Base-by-base conservation (phyloP, 352 stramenopile species). In the Phytophthora lateralis region DNA sequence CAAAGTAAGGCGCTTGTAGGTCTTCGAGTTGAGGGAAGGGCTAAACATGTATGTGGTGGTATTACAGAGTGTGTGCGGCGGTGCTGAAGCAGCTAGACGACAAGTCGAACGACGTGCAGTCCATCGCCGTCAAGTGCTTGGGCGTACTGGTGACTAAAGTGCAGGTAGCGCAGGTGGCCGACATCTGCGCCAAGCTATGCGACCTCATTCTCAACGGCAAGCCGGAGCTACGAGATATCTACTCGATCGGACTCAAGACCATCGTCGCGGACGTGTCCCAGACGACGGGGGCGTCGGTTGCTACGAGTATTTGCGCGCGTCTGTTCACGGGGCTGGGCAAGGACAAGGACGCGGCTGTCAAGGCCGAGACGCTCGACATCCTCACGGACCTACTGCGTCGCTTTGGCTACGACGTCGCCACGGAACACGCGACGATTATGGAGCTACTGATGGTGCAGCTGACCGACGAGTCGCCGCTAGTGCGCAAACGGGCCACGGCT, bases 51-150 rank as follows among this genome's bases (percentile, higher is more conserved):
- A 24, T 47, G 20, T 48, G 20, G 10, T 18, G 27, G 14, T 6
- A 7, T 2, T 56, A 14, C 57, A 96, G 93, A 55, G 98, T 99
- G 32, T 99, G 97, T 69, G 86, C 82, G 11, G 95, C 96, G 2
- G 95, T 99, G 42, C 78, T 99, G 18, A 96, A 96, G 63, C 91
- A 99, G 52, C 78, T 99, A 34, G 96, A 99, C 64, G 97, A 99
- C 81, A 98, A 96, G 66, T 99, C 95, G 38, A 99, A 99, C 74
- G 97, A 99, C 78, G 97, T 99, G 60, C 97, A 99, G 82, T 97
- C 95, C 24, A 93, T 96, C 50, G 88, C 88, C 27, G 88, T 96
- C 51, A 96, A 95, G 71, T 96, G 88, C 57, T 77, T 99, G 46
- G 92, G 93, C 24, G 97, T 99, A 26, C 67, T 99, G 18, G 86